Conservation (phyloP, 805 yeast species). For the Naumovozyma castellii region DNA sequence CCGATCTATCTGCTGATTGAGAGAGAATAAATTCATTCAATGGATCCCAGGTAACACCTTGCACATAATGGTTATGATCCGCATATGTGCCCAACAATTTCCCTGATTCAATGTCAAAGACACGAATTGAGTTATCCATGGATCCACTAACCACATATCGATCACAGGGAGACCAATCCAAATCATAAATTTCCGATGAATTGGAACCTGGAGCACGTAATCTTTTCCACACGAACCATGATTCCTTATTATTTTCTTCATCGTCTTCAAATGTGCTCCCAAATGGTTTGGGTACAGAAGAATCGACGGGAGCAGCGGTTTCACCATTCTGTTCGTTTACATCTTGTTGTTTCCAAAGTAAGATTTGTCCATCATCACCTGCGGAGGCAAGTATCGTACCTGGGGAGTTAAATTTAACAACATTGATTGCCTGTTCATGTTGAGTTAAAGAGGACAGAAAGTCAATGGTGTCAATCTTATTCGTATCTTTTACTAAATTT, state of each 20-base stretch:
- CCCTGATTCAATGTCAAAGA: constrained; percentile 35
- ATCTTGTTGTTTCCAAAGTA: constrained; percentile 55
- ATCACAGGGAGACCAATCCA: constrained; percentile 87
- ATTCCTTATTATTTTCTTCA: constrained; percentile 46
- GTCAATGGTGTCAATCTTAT: constrained; percentile 41
- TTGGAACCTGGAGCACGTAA: constrained; percentile 49
- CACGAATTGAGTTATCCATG: constrained; percentile 76
- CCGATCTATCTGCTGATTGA: constrained; percentile 82
- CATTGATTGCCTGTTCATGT: constrained; percentile 93
- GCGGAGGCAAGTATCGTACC: constrained; percentile 78
- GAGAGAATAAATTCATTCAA: constrained; percentile 64
- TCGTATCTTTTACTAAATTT: constrained; percentile 15
- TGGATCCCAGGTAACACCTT: constrained; percentile 97
- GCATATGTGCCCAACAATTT: constrained; percentile 1
- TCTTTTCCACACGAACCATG: constrained; percentile 48
- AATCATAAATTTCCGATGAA: constrained; percentile 75
- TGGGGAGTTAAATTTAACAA: constrained; percentile 61
- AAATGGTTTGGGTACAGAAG: not conserved
- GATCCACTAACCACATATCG: constrained; percentile 74
- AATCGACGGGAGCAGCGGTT: constrained; percentile 4
- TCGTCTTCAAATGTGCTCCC: constrained; percentile 25
- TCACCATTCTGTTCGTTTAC: constrained; percentile 48
- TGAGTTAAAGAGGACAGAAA: constrained; percentile 74
- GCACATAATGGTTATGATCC: constrained; percentile 83
- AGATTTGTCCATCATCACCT: constrained; percentile 87